Evolutionary conservation across 139 green algal genomes (phyloP), one percentile per base, ranked within the genome.

Genomic region (Chlamydomonas applanata): DNA sequence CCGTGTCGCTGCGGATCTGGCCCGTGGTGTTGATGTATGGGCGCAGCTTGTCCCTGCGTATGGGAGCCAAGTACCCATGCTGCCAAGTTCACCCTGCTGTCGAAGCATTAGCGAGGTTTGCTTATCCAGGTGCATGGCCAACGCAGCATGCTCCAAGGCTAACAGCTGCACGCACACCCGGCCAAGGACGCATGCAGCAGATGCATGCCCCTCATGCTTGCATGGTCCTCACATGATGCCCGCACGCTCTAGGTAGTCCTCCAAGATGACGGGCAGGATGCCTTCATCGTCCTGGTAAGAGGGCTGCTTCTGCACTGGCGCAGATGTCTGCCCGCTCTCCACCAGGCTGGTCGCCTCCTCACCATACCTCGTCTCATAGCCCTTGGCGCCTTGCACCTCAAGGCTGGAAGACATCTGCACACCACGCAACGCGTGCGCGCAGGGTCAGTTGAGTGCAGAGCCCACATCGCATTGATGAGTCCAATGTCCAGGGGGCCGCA

Each of bases 231-330:
- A 88, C 83, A 88, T 82, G 13, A 83, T 66, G 33, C 83, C 83
- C 11, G 78, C 78, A 30, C 65, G 72, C 22, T 88, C 83, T 2
- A 88, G 69, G 54, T 82, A 82, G 57, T 84, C 77, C 71, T 88
- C 83, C 46, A 88, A 74, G 45, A 88, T 81, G 9, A 86, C 83
- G 16, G 83, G 83, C 66, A 88, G 72, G 36, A 88, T 56, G 61
- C 74, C 79, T 17, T 78, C 63, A 29, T 86, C 77, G 36, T 88
- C 83, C 19, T 79, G 72, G 22, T 66, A 57, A 52, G 72, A 72
- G 24, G n/a, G 44, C 45, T 44, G 34, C 64, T 56, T 53, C 20
- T 7, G 4, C 20, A 61, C 53, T 27, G 53, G 20, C 4, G 53
- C 53, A 61, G 53, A 27, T 27, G 53, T 61, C 40, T 49, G 40